A percentile compares a stretch with the other conserved stretches of the same genome.
phyloP scores from a whole-genome alignment of 768 basidiomycete species.

The Podaxis rugospora region DNA sequence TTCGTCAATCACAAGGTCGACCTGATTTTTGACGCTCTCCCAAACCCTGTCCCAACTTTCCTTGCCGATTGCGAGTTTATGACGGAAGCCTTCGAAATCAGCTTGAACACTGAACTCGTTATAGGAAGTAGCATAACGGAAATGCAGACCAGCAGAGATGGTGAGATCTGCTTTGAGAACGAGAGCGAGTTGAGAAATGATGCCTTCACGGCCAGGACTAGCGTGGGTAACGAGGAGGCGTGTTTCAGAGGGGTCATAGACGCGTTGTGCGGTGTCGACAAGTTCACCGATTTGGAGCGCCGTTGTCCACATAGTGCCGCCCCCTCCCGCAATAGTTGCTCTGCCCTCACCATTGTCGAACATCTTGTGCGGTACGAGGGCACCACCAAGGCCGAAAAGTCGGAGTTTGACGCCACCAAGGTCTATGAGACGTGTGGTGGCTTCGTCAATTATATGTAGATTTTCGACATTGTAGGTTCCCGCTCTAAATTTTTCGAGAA shows the following conservation, averaged over 20 bases:
- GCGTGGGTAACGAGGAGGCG: slow-evolving; percentile 91
- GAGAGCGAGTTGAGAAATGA: slow-evolving; percentile 86
- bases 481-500: slow-evolving; percentile 90
- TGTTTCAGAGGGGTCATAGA: slow-evolving; percentile 90
- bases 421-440: slow-evolving; percentile 88
- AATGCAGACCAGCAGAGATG: slow-evolving; percentile 92
- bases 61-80: slow-evolving; percentile 74
- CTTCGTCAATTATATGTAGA: slow-evolving; percentile 90
- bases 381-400: slow-evolving; percentile 93
- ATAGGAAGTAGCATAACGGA: slow-evolving; percentile 94
- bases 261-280: slow-evolving; percentile 93
- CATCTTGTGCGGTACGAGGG: slow-evolving; percentile 91
- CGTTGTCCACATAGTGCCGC: slow-evolving; percentile 99
- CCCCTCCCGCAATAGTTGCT: slow-evolving; percentile 97
- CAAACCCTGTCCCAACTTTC: slow-evolving; percentile 89
- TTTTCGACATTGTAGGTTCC: slow-evolving; percentile 83
- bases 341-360: slow-evolving; percentile 92
- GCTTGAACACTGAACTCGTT: slow-evolving; percentile 94
- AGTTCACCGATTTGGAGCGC: slow-evolving; percentile 97
- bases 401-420: slow-evolving; percentile 92
- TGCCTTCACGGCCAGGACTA: slow-evolving; percentile 88
- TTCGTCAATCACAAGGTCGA: slow-evolving; percentile 89
- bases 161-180: slow-evolving; percentile 93
- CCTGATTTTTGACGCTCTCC: slow-evolving; percentile 88
- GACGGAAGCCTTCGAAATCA: slow-evolving; percentile 84